These are phyloP conservation scores for Ampelocalamus luodianensis DNA, from an alignment of 176 grass and related monocot species.

Conservation along the genomic window DNA sequence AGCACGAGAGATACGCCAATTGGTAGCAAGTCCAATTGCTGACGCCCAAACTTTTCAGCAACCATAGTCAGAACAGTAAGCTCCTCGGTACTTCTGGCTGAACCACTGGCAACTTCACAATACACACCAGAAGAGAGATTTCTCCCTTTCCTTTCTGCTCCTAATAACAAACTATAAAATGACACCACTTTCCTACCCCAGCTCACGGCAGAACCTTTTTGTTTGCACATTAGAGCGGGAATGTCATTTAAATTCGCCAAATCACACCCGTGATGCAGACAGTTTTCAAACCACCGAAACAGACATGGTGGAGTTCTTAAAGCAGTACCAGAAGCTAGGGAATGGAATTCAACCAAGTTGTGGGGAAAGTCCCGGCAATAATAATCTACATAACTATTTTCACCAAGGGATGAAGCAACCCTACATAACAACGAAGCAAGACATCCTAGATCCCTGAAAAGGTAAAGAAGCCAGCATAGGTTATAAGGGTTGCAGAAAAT, in stretches of 20 bases:
- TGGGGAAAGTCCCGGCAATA: slow-evolving; percentile 86
- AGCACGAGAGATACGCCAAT: slow-evolving; percentile 89
- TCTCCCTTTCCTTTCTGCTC: slow-evolving; percentile 77
- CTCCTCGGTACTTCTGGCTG: slow-evolving; percentile 72
- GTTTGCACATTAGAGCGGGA: slow-evolving; percentile 70
- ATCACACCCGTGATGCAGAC: slow-evolving; percentile 58
- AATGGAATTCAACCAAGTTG: slow-evolving; percentile 63
- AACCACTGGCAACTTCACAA: slow-evolving; percentile 92
- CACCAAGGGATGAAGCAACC: slow-evolving; percentile 72
- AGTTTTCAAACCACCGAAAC: slow-evolving; percentile 86
- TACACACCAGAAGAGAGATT: slow-evolving; percentile 85
- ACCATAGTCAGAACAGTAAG: slow-evolving; percentile 91
- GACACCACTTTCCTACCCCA: slow-evolving; percentile 87
- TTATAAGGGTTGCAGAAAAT: slow-evolving; percentile 11
- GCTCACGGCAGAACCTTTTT: slow-evolving; percentile 69
- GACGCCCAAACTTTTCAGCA: slow-evolving; percentile 83
- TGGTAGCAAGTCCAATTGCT: slow-evolving; percentile 86
- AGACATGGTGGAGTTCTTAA: slow-evolving; percentile 69
- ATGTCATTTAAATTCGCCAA: slow-evolving; percentile 63
- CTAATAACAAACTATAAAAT: slow-evolving; percentile 91
- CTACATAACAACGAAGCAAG: slow-evolving; percentile 75
- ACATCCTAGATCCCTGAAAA: slow-evolving; percentile 76
- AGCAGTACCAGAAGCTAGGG: slow-evolving; percentile 46
- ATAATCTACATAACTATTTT: slow-evolving; percentile 76
- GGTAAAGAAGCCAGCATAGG: slow-evolving; percentile 23